Percentiles rank a stretch among this genome's conserved stretches.
These are phyloP conservation scores for Myotisia sp. DNA, from an alignment of 2,329 filamentous ascomycete genomes.

Conservation along the genomic window DNA sequence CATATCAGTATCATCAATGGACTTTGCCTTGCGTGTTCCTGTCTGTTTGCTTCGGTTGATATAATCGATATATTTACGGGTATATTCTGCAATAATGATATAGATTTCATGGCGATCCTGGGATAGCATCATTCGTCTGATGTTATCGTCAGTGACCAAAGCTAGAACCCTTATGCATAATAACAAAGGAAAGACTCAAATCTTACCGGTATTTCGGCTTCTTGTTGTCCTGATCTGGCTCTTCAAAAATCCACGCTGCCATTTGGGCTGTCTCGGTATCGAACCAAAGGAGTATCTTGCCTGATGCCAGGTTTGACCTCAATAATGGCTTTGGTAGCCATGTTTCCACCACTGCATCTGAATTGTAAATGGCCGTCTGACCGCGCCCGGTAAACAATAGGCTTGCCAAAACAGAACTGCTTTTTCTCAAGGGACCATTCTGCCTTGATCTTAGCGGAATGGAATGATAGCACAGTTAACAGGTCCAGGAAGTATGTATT, in stretches of 20 bases:
- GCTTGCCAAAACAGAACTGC: slow-evolving; percentile 3
- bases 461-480: no score
- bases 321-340: slow-evolving; percentile 6
- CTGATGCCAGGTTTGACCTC: slow-evolving; percentile 8
- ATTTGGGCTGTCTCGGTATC: slow-evolving; percentile 10
- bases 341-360: neutral
- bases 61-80: slow-evolving; percentile 9
- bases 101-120: slow-evolving; percentile 11
- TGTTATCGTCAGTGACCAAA: no score
- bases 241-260: slow-evolving; percentile 11
- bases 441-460: no score
- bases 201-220: neutral
- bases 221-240: slow-evolving; percentile 3
- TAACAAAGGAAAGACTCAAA: neutral
- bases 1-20: neutral
- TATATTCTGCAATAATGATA: slow-evolving; percentile 10
- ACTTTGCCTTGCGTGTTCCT: neutral
- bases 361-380: slow-evolving; percentile 9
- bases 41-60: neutral
- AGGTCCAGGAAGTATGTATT: no score
- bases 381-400: slow-evolving; percentile 6
- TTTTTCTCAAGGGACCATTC: slow-evolving; percentile 8
- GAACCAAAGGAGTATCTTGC: neutral
- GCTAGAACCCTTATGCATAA: slow-evolving; percentile 1
- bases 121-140: slow-evolving; percentile 10